Percentiles rank a stretch among this genome's conserved stretches.
Conservation (phyloP, 1,284 basidiomycete species). For the Lignosus rhinocerotis region DNA sequence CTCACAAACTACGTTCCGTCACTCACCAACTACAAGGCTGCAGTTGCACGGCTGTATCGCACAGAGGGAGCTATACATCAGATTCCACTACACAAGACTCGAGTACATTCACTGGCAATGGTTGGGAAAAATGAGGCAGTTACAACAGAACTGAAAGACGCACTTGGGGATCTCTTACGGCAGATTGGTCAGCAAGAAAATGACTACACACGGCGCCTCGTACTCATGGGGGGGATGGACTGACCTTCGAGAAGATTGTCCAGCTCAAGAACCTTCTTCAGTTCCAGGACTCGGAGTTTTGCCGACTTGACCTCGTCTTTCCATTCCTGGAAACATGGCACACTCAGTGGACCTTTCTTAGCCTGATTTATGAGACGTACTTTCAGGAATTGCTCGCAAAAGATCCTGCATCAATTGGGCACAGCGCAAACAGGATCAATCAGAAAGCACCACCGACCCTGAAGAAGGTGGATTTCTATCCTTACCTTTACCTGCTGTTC, state of each 20-base stretch:
- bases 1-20: background rate
- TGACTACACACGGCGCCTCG: background rate
- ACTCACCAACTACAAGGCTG: background rate
- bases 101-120: background rate
- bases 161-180: background rate
- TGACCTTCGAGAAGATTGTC: background rate
- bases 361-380: background rate
- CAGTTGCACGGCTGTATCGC: background rate
- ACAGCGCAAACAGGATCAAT: background rate
- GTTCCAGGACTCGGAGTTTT: background rate
- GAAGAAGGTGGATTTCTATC: slow-evolving; percentile 4
- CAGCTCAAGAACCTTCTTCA: background rate
- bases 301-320: background rate
- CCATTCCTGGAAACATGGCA: background rate
- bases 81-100: background rate
- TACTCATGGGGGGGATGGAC: background rate
- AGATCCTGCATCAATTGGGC: background rate
- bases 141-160: background rate
- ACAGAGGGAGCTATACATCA: background rate
- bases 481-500: background rate
- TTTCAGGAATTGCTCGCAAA: background rate
- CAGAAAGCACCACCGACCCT: background rate
- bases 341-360: background rate
- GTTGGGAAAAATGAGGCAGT: background rate
- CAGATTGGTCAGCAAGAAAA: background rate